Base-by-base conservation (phyloP, 225 moss, liverwort and hornwort species). In the Asterella californica region DNA sequence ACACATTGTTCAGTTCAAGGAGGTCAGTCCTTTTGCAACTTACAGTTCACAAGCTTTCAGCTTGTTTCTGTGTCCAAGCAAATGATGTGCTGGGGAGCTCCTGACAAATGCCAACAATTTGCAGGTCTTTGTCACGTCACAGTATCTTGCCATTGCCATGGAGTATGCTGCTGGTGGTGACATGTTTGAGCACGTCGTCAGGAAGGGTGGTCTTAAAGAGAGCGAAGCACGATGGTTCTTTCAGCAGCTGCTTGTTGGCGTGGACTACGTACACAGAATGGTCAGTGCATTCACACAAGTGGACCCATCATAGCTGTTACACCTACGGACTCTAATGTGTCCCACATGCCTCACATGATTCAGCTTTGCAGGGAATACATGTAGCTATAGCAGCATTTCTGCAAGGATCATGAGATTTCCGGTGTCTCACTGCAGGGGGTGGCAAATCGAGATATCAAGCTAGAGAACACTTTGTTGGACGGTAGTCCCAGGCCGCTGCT, bases 91-190 rank as follows among this genome's bases (percentile, higher is more conserved):
- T 55, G 11, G 32, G 32, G 4, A 57, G 52, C 32, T 10, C 9
- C 24, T 27, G 18, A 24, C 32, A 15, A 10, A 75, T 8, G 25
- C 9, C 32, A 75, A n/a, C n/a, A n/a, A n/a, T n/a, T 75, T 76
- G 76, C 74, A 85, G 85, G 94, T 94, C 1, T 91, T 94, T 91
- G 79, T 90, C 79, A 94, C 94, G 21, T 90, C 94, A 2, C 86
- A 92, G 15, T 92, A 94, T 80, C 83, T 94, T 84, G 94, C 94
- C 0, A 94, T 94, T 29, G 92, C 92, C 55, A 94, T 94, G 94
- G 94, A 94, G 78, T 94, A 94, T 33, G 94, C 94, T 0, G 94
- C 92, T 10, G 94, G 94, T 30, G 94, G 94, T 15, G 94, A 94
- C 83, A 87, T 94, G 4, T 94, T 94, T 30, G 92, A 94, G 82